Evolutionary conservation across 2,329 filamentous ascomycete genomes (phyloP).

Genomic region (Teratosphaeria pseudoeucalypti): DNA sequence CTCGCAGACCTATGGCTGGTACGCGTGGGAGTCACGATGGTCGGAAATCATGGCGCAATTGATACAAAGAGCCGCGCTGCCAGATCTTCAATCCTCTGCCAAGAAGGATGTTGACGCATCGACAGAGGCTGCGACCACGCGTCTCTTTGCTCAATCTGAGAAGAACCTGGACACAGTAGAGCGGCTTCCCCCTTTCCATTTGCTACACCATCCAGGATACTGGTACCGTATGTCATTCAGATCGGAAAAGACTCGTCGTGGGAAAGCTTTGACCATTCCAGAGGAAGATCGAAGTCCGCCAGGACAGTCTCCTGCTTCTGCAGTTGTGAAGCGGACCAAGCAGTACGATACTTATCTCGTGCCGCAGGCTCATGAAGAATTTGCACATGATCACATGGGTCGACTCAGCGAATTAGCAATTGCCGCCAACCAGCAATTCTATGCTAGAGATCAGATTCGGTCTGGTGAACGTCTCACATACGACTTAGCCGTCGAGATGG

Average conservation of each 20-base stretch:
- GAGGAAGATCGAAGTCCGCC: conserved; percentile 48
- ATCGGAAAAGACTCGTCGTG: conserved; percentile 40
- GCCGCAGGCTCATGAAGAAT: conserved; percentile 48
- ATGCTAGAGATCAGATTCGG: conserved; percentile 41
- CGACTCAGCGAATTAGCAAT: conserved; percentile 39
- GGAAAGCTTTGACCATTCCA: conserved; percentile 45
- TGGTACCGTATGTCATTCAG: conserved; percentile 47
- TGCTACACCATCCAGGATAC: conserved; percentile 53
- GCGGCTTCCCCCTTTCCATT: conserved; percentile 46
- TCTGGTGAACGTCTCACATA: conserved; percentile 45
- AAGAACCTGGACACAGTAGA: conserved; percentile 41
- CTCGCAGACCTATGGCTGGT: conserved; percentile 82
- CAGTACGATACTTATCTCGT: conserved; percentile 52
- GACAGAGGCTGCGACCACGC: conserved; percentile 3
- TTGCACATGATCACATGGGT: conserved; percentile 32
- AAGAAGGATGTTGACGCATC: conserved; percentile 4
- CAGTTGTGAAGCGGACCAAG: conserved; percentile 42
- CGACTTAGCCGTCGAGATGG: conserved; percentile 45
- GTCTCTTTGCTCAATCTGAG: conserved; percentile 39
- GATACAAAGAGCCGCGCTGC: conserved; percentile 43
- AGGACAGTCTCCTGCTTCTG: conserved; percentile 45
- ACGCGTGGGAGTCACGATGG: conserved; percentile 81
- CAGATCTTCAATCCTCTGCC: conserved; percentile 27
- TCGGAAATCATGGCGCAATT: conserved; percentile 51
- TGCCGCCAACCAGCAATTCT: conserved; percentile 40